Conservation (phyloP, 2,329 filamentous ascomycete genomes). For the Colletotrichum neosansevieriae region DNA sequence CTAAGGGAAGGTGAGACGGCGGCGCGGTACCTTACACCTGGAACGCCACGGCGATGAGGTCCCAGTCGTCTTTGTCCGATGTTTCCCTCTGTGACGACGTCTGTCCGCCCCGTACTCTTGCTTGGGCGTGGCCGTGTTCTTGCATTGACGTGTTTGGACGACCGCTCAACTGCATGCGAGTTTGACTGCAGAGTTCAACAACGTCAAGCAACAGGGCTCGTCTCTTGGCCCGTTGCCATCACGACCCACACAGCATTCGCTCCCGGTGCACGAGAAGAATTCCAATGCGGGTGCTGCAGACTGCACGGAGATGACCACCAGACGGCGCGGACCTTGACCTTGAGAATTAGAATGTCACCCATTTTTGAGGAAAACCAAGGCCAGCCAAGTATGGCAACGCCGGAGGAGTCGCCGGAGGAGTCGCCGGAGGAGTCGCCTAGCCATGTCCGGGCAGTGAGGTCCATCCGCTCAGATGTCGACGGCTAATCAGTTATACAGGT, state of each 20-base stretch:
- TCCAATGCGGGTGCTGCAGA: not conserved
- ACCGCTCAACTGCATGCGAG: not conserved
- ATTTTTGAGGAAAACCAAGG: not conserved
- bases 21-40: slow-evolving; percentile 16
- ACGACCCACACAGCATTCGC: too few relatives aligned
- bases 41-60: slow-evolving; percentile 1
- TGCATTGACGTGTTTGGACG: not conserved
- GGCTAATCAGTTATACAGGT: not conserved
- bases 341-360: too few relatives aligned
- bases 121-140: slow-evolving; percentile 1
- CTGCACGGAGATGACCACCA: not conserved
- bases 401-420: not conserved
- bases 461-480: not conserved
- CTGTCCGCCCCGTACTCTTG: slow-evolving; percentile 1
- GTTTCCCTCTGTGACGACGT: slow-evolving; percentile 4
- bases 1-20: slow-evolving; percentile 36
- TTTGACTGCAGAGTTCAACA: not conserved
- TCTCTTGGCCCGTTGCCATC: too few relatives aligned
- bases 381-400: slow-evolving; percentile 8
- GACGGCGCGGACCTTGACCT: not conserved
- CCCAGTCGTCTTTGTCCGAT: slow-evolving; percentile 14
- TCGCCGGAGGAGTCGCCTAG: not conserved
- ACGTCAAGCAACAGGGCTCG: not conserved
- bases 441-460: slow-evolving; percentile 6
- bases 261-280: too few relatives aligned